Conservation (phyloP, 2,329 filamentous ascomycete species). For the Arthrobotrys musiformis region DNA sequence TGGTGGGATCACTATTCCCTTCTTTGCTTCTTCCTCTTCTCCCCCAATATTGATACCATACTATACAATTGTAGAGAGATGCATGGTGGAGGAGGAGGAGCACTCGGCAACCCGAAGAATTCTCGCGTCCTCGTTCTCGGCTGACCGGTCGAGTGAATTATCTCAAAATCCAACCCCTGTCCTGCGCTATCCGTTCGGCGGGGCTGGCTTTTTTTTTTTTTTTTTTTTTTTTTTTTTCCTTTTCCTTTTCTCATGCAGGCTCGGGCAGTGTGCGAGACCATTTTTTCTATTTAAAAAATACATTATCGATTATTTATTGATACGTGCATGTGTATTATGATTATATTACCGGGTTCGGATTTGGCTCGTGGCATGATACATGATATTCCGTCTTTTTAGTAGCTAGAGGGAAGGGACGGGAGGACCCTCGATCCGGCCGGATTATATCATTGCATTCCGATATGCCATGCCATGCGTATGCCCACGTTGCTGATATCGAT, state of each 20-base stretch:
- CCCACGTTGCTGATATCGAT: neutral
- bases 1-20: constrained; percentile 37
- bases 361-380: neutral
- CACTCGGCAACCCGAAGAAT: constrained; percentile 54
- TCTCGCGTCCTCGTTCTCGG: constrained; percentile 42
- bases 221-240: neutral
- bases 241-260: neutral
- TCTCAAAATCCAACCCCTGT: neutral
- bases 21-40: neutral
- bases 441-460: too few species aligned
- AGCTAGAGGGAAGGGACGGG: neutral
- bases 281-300: too few species aligned
- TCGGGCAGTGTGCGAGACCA: constrained; percentile 50
- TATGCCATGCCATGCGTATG: neutral
- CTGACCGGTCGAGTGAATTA: constrained; percentile 4
- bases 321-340: neutral
- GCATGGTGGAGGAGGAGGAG: too few species aligned
- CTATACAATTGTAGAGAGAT: neutral
- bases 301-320: neutral
- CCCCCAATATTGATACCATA: neutral
- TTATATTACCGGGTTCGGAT: neutral
- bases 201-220: neutral
- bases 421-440: neutral
- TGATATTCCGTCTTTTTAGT: neutral
- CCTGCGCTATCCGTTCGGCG: constrained; percentile 22